Percentiles rank a stretch among this genome's conserved stretches.
phyloP scores from a whole-genome alignment of 2,329 filamentous ascomycete species.

The Capronia epimyces region DNA sequence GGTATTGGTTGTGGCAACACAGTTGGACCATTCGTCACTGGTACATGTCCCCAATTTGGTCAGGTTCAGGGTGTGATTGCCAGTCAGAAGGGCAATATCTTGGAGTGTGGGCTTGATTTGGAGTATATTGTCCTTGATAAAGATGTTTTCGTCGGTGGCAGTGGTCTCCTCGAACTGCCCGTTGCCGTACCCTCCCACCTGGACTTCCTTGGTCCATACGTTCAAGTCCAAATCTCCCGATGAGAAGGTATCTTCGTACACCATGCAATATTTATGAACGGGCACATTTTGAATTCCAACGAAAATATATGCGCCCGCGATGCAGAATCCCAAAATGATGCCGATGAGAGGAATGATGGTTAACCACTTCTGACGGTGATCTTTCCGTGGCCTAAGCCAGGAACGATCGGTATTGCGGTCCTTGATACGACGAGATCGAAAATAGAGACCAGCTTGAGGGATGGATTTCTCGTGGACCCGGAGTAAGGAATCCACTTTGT shows the following conservation, averaged over 20 bases:
- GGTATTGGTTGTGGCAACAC: slow-evolving; percentile 66
- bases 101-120: slow-evolving; percentile 74
- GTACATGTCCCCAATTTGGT: slow-evolving; percentile 63
- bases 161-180: slow-evolving; percentile 79
- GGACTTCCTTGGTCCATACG: slow-evolving; percentile 66
- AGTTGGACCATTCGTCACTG: slow-evolving; percentile 54
- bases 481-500: neutral
- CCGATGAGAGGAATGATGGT: slow-evolving; percentile 72
- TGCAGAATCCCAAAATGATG: slow-evolving; percentile 60
- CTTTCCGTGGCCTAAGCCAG: slow-evolving; percentile 62
- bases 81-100: slow-evolving; percentile 59
- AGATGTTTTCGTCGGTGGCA: slow-evolving; percentile 65
- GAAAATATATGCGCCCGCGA: slow-evolving; percentile 68
- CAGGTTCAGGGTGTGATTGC: slow-evolving; percentile 64
- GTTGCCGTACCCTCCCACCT: slow-evolving; percentile 52
- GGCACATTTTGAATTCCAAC: slow-evolving; percentile 67
- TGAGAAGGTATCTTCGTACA: slow-evolving; percentile 63
- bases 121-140: slow-evolving; percentile 62
- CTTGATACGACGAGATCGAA: slow-evolving; percentile 55
- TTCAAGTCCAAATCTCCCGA: slow-evolving; percentile 44
- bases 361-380: slow-evolving; percentile 79
- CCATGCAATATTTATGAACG: slow-evolving; percentile 65
- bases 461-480: neutral
- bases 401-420: slow-evolving; percentile 66
- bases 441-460: slow-evolving; percentile 2